Evolutionary conservation across 2,329 filamentous ascomycete species (phyloP).

Genomic region (Cercospora zeina): DNA sequence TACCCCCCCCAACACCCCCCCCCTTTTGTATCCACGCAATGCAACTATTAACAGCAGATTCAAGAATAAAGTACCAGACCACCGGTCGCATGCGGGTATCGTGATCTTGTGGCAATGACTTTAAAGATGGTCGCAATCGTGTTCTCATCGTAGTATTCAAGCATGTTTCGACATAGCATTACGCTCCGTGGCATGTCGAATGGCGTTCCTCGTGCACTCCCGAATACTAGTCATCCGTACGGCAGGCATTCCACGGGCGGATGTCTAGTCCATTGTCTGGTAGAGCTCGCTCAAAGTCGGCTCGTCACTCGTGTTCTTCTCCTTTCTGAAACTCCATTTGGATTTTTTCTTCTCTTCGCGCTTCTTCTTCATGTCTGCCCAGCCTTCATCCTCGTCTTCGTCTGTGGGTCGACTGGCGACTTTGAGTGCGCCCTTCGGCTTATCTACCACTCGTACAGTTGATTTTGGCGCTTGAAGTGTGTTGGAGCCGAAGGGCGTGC

Average conservation of each 20-base stretch:
- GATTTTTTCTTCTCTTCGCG: constrained; percentile 39
- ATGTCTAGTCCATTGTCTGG: constrained; percentile 32
- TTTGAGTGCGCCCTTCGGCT: constrained; percentile 41
- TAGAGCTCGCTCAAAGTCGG: constrained; percentile 36
- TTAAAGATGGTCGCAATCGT: constrained; percentile 7
- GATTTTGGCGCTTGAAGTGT: constrained; percentile 30
- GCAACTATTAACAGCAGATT: constrained; percentile 22
- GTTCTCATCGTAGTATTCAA: constrained; percentile 5
- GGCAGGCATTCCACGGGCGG: not conserved
- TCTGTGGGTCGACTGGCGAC: constrained; percentile 23
- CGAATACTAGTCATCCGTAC: not conserved
- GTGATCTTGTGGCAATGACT: constrained; percentile 3
- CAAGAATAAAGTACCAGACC: constrained; percentile 4
- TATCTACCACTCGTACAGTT: constrained; percentile 43
- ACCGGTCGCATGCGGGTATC: constrained; percentile 5
- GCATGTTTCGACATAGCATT: not conserved
- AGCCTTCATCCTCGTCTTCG: constrained; percentile 43
- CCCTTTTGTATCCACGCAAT: constrained; percentile 24
- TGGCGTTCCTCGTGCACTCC: not conserved
- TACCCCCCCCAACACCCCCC: not conserved
- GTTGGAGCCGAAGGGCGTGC: constrained; percentile 27
- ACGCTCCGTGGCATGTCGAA: not conserved
- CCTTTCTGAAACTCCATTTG: constrained; percentile 33
- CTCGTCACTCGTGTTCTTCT: constrained; percentile 30
- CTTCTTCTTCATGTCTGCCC: constrained; percentile 41